These are phyloP conservation scores for Sugiyamaella pinicola DNA, from an alignment of 1,139 yeast species.

Conservation along the genomic window DNA sequence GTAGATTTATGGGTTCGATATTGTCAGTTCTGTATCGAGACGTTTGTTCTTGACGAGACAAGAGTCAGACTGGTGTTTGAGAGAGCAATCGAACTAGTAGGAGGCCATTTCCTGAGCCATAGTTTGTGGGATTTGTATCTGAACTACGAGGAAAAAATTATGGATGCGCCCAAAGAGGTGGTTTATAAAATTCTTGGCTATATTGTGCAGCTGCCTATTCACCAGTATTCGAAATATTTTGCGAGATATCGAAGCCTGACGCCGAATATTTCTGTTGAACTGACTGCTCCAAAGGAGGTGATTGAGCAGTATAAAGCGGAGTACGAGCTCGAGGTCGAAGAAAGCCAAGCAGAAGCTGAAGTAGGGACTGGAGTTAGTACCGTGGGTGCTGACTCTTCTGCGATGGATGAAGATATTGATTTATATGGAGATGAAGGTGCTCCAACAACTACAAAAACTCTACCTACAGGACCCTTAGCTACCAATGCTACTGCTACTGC, in stretches of 20 bases:
- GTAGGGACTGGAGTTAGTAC: no score
- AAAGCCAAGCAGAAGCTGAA: neutral
- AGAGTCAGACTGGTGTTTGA: slow-evolving; percentile 53
- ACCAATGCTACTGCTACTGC: neutral
- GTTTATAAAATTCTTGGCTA: slow-evolving; percentile 54
- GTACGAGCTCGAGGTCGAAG: slow-evolving; percentile 34
- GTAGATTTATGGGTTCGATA: slow-evolving; percentile 75
- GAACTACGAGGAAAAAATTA: slow-evolving; percentile 49
- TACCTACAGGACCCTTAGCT: neutral
- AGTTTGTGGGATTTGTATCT: slow-evolving; percentile 77
- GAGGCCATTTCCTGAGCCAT: slow-evolving; percentile 71
- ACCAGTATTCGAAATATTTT: slow-evolving; percentile 67
- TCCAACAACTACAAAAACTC: neutral
- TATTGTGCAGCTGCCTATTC: slow-evolving; percentile 70
- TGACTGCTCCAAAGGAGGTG: slow-evolving; percentile 33
- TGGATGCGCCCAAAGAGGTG: slow-evolving; percentile 37
- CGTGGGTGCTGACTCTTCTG: neutral
- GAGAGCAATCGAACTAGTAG: slow-evolving; percentile 62
- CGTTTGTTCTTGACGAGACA: slow-evolving; percentile 22
- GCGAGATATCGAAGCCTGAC: slow-evolving; percentile 38
- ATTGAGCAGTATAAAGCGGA: slow-evolving; percentile 38
- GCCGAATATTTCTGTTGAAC: slow-evolving; percentile 33
- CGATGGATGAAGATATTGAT: slow-evolving; percentile 8
- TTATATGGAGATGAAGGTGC: slow-evolving; percentile 8
- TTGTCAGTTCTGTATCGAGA: slow-evolving; percentile 55